Evolutionary conservation across 495 filamentous ascomycete species (phyloP), one percentile per base, ranked within the genome.

Genomic region (Hypoxylon fragiforme): DNA sequence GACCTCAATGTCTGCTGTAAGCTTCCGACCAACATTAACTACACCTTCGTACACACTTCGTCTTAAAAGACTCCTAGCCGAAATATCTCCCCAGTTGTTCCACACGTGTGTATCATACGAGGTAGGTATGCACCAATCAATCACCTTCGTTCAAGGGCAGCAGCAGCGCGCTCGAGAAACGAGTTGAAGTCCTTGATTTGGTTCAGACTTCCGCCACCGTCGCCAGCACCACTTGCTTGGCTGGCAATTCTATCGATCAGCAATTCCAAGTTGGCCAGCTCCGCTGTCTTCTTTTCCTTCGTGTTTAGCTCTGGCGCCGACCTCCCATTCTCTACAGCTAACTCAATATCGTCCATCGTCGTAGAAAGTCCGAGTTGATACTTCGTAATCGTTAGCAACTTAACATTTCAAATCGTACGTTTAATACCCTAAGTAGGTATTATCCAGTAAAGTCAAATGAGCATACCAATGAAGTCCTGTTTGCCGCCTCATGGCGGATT

Each of bases 151-250:
- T 83, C 79, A 35, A 83, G 65, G 11, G 69, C 75, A 13, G 68
- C 61, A 9, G 78, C 76, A 12, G 77, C 68, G 28, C 79, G 69
- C 60, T 82, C 80, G 32, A 83, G 67, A 55, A 83, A 81, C 22
- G 70, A 71, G 50, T 83, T 83, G 52, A 82, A 81, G 21, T 79
- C 77, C 53, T 68, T 77, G 54, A 83, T 74, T 57, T 79, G 75
- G 49, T 71, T 73, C 54, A 82, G 66, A 2, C 73, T 56, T 3
- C 79, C 79, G 11, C 80, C 81, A 2, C 70, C 66, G 8, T 70
- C 70, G 35, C 76, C 67, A 16, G 61, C 66, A 34, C 60, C 68
- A 50, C 74, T 74, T 1, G 71, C 74, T 44, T 78, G 71, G 24
- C 72, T 67, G 0, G 77, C 69, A 21, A 83, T 65, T 34, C 69